phyloP scores from a whole-genome alignment of 176 grass and related monocot genomes.

The Rhynchospora breviuscula region DNA sequence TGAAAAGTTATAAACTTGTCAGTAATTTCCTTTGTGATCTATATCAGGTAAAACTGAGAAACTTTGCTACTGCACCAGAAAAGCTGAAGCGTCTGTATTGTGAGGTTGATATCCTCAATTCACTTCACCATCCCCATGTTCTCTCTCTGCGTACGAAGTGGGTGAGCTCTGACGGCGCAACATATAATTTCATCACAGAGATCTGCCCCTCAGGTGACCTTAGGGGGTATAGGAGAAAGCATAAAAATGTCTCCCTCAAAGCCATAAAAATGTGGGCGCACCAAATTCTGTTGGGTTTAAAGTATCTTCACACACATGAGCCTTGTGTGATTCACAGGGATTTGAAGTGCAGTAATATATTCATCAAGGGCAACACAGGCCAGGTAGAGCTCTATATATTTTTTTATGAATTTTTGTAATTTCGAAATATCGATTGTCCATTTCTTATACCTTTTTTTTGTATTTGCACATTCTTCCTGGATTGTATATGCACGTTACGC shows the following conservation, averaged over 20 bases:
- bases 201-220: slow-evolving; percentile 74
- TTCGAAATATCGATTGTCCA: neutral
- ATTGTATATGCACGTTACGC: too few species aligned
- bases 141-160: too few species aligned
- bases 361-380: slow-evolving; percentile 88
- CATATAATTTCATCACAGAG: slow-evolving; percentile 89
- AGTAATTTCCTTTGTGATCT: too few species aligned
- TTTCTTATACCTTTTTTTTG: too few species aligned
- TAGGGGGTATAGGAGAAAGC: slow-evolving; percentile 55
- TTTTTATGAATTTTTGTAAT: neutral
- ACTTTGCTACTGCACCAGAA: too few species aligned
- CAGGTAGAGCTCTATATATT: slow-evolving; percentile 32
- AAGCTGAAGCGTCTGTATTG: too few species aligned
- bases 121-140: too few species aligned
- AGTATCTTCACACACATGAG: slow-evolving; percentile 73
- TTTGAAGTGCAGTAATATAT: slow-evolving; percentile 92
- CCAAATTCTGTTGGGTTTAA: slow-evolving; percentile 66
- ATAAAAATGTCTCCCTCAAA: slow-evolving; percentile 74
- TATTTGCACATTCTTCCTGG: too few species aligned
- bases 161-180: too few species aligned
- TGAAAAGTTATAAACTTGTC: too few species aligned
- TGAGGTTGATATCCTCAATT: too few species aligned
- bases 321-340: slow-evolving; percentile 92
- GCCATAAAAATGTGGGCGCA: slow-evolving; percentile 81
- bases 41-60: too few species aligned